Evolutionary conservation across 495 filamentous ascomycete species (phyloP).

Genomic region (Penicillium salamii): DNA sequence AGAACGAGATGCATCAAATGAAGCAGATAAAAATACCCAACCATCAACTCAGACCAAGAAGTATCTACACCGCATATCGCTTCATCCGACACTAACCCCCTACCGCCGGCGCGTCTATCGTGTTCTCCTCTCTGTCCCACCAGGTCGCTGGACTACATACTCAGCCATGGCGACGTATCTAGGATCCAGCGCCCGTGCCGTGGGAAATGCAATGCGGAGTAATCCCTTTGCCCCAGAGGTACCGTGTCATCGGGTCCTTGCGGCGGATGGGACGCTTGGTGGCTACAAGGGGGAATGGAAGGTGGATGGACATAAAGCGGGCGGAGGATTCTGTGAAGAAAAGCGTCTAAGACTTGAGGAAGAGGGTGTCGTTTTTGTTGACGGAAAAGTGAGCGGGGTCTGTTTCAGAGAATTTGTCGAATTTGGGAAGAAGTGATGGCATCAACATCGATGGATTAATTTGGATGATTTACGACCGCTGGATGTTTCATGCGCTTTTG

Average conservation of each 20-base stretch:
- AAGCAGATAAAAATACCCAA: slow-evolving; percentile 14
- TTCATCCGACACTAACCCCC: slow-evolving; percentile 46
- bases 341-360: slow-evolving; percentile 26
- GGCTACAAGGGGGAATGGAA: slow-evolving; percentile 36
- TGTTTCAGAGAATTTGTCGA: slow-evolving; percentile 33
- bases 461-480: too few species aligned
- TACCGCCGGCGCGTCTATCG: slow-evolving; percentile 60
- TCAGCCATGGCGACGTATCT: slow-evolving; percentile 64
- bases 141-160: slow-evolving; percentile 71
- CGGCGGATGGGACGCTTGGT: slow-evolving; percentile 26
- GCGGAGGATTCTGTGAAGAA: slow-evolving; percentile 26
- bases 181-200: slow-evolving; percentile 68
- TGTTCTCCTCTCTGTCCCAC: slow-evolving; percentile 68
- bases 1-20: slow-evolving; percentile 10
- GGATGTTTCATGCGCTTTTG: too few species aligned
- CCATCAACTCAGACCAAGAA: slow-evolving; percentile 21
- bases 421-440: slow-evolving; percentile 10
- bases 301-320: slow-evolving; percentile 15
- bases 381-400: slow-evolving; percentile 23
- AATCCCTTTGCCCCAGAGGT: slow-evolving; percentile 70
- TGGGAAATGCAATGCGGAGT: slow-evolving; percentile 71
- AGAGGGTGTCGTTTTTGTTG: slow-evolving; percentile 34
- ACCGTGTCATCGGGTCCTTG: slow-evolving; percentile 45
- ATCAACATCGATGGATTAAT: too few species aligned
- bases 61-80: slow-evolving; percentile 28